These are phyloP conservation scores for Amylostereum areolatum DNA, from an alignment of 1,284 basidiomycete genomes.

Conservation along the genomic window DNA sequence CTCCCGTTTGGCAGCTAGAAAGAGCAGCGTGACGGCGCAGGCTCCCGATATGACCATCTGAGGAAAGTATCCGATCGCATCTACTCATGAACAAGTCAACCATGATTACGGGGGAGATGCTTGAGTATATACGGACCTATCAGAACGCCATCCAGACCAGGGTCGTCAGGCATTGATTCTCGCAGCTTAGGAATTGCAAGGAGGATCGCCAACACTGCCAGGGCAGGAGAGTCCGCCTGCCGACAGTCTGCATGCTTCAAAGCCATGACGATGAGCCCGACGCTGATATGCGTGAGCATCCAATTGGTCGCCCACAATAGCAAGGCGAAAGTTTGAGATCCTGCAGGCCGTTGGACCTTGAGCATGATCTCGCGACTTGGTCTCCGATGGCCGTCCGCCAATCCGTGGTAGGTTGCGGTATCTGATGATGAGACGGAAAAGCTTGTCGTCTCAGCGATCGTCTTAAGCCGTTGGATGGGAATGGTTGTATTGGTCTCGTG, in stretches of 20 bases:
- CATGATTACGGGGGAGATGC: not conserved
- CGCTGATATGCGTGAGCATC: slow-evolving; percentile 45
- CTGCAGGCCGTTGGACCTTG: slow-evolving; percentile 35
- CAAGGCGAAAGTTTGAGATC: slow-evolving; percentile 38
- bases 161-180: slow-evolving; percentile 52
- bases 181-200: slow-evolving; percentile 46
- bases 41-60: slow-evolving; percentile 45
- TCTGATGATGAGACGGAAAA: slow-evolving; percentile 40
- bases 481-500: slow-evolving; percentile 30
- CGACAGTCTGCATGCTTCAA: slow-evolving; percentile 26
- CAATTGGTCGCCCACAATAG: slow-evolving; percentile 44
- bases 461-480: slow-evolving; percentile 38
- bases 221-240: slow-evolving; percentile 31
- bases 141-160: slow-evolving; percentile 49
- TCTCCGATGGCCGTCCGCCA: slow-evolving; percentile 19
- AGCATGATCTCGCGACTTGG: slow-evolving; percentile 41
- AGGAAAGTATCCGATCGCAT: slow-evolving; percentile 51
- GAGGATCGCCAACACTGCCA: slow-evolving; percentile 35
- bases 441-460: slow-evolving; percentile 40
- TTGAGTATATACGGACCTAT: slow-evolving; percentile 30
- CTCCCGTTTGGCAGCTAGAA: slow-evolving; percentile 39
- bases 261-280: slow-evolving; percentile 40
- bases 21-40: slow-evolving; percentile 34
- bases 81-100: slow-evolving; percentile 19
- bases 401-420: slow-evolving; percentile 29